phyloP scores from a whole-genome alignment of 2,329 filamentous ascomycete genomes.

The Blumeriella jaapii region DNA sequence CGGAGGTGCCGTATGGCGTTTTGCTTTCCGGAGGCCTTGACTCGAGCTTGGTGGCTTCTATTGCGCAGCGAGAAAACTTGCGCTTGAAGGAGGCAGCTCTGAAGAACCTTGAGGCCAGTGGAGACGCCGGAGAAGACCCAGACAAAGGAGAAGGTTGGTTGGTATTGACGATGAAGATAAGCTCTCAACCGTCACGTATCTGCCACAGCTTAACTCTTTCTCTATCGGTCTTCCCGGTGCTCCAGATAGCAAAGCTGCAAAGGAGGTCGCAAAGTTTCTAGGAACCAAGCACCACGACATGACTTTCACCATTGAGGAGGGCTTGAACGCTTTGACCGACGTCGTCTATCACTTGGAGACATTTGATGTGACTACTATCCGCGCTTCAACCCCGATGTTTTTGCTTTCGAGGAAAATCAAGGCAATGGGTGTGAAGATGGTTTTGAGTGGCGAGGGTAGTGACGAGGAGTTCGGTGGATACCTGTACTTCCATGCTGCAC shows the following conservation, averaged over 20 bases:
- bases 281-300: conserved; percentile 97
- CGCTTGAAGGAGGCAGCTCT: conserved; percentile 58
- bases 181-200: conserved; percentile 77
- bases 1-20: conserved; percentile 95
- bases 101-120: conserved; percentile 31
- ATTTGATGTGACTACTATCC: conserved; percentile 96
- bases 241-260: conserved; percentile 82
- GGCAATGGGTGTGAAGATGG: conserved; percentile 99
- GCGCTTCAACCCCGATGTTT: conserved; percentile 98
- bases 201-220: conserved; percentile 96
- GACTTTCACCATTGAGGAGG: conserved; percentile 96
- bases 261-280: conserved; percentile 90
- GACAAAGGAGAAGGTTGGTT: conserved; percentile 62
- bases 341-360: conserved; percentile 98
- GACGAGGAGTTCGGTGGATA: conserved; percentile 99
- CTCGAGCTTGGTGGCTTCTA: conserved; percentile 87
- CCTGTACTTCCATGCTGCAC: conserved; percentile 94
- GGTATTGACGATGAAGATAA: conserved; percentile 91
- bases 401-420: conserved; percentile 97
- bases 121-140: conserved; percentile 32
- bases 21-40: conserved; percentile 90
- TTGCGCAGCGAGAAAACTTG: conserved; percentile 85
- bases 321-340: conserved; percentile 89
- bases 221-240: conserved; percentile 91
- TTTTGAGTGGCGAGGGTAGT: conserved; percentile 88